These are phyloP conservation scores for Jamesozyma lodderae DNA, from an alignment of 805 yeast species.

Conservation along the genomic window DNA sequence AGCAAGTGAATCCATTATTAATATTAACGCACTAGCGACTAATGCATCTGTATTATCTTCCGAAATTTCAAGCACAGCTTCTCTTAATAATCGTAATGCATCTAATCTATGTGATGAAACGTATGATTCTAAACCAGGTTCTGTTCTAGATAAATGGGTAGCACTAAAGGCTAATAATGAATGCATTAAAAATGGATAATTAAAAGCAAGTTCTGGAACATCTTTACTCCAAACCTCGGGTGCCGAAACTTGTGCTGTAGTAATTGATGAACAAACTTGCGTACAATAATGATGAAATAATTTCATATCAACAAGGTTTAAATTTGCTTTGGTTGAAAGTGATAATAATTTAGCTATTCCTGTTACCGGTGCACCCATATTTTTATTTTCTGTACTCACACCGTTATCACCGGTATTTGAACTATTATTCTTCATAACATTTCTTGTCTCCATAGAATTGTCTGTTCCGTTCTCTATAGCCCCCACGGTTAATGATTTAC, in stretches of 20 bases:
- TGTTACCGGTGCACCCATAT: neutral
- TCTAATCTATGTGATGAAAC: slow-evolving; percentile 83
- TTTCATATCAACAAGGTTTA: slow-evolving; percentile 68
- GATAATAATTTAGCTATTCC: slow-evolving; percentile 18
- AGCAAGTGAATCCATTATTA: slow-evolving; percentile 89
- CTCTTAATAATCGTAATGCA: slow-evolving; percentile 70
- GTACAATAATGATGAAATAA: slow-evolving; percentile 83
- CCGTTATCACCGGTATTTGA: neutral
- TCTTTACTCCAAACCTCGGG: slow-evolving; percentile 74
- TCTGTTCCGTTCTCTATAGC: neutral
- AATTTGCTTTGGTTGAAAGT: slow-evolving; percentile 26
- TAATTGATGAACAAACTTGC: slow-evolving; percentile 75
- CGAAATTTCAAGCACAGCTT: slow-evolving; percentile 76
- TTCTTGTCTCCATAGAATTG: neutral
- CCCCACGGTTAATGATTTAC: neutral
- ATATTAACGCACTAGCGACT: slow-evolving; percentile 81
- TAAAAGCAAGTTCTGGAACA: slow-evolving; percentile 81
- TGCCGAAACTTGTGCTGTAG: slow-evolving; percentile 84
- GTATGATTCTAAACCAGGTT: slow-evolving; percentile 65
- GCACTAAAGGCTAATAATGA: slow-evolving; percentile 86
- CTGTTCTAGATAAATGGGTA: slow-evolving; percentile 75
- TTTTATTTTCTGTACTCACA: neutral
- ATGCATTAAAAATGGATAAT: slow-evolving; percentile 87
- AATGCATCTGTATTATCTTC: slow-evolving; percentile 85
- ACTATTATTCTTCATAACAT: neutral